These are phyloP conservation scores for Juncus effusus DNA, from an alignment of 176 grass and related monocot species.

Conservation along the genomic window DNA sequence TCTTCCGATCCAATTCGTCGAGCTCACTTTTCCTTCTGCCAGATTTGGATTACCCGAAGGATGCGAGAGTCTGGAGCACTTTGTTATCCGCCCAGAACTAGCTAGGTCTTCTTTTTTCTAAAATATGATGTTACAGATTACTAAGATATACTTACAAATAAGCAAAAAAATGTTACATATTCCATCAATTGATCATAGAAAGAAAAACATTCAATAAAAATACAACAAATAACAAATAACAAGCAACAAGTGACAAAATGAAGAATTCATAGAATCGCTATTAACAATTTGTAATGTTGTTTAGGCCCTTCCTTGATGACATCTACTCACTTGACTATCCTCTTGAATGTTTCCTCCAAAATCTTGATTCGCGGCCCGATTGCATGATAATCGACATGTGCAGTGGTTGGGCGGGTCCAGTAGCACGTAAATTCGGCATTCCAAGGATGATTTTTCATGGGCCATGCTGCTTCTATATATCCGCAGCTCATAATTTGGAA, in stretches of 20 bases:
- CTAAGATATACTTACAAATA: no score
- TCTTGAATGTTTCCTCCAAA: not conserved
- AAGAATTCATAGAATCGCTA: no score
- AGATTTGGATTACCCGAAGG: not conserved
- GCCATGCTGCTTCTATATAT: constrained; percentile 13
- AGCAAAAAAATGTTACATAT: no score
- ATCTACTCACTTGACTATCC: not conserved
- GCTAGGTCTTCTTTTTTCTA: no score
- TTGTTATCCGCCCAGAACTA: not conserved
- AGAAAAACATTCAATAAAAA: no score
- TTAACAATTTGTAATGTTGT: not conserved
- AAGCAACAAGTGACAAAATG: no score
- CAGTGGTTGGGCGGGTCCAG: constrained; percentile 1
- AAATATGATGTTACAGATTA: no score
- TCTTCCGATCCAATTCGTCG: constrained; percentile 10
- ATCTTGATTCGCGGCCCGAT: not conserved
- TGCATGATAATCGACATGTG: constrained; percentile 5
- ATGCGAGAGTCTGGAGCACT: not conserved
- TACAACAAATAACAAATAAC: no score
- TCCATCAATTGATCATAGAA: no score
- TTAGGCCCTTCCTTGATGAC: not conserved
- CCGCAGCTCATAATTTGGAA: not conserved
- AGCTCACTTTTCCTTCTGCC: constrained; percentile 14
- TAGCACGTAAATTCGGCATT: constrained; percentile 3
- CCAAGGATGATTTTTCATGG: constrained; percentile 11